A percentile compares a stretch with the other conserved stretches of the same genome.
Conservation (phyloP, 495 filamentous ascomycete genomes). For the Saxophila tyrrhenica region DNA sequence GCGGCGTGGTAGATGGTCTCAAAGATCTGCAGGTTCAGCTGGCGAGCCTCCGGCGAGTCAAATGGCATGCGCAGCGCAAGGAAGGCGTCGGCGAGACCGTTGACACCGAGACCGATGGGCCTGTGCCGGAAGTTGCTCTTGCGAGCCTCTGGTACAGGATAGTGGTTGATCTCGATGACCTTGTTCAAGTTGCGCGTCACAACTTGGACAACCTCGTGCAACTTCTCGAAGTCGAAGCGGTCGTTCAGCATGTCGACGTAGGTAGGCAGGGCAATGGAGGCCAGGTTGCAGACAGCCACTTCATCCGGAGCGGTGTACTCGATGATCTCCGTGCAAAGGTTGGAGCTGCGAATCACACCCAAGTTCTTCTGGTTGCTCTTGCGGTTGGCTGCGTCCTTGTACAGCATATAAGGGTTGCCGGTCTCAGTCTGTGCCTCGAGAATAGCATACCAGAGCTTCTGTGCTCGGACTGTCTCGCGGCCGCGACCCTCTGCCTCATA, state of each 20-base stretch:
- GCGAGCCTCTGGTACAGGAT: conserved; percentile 85
- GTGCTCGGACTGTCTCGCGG: conserved; percentile 83
- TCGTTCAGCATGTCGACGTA: conserved; percentile 75
- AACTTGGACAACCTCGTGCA: conserved; percentile 84
- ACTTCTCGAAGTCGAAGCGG: conserved; percentile 84
- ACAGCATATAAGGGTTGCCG: conserved; percentile 97
- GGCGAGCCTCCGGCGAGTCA: conserved; percentile 82
- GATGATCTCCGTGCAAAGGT: conserved; percentile 95
- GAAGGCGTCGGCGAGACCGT: conserved; percentile 98
- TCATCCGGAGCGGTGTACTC: conserved; percentile 96
- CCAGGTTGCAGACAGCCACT: conserved; percentile 96
- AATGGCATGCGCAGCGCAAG: conserved; percentile 93
- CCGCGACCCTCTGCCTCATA: conserved; percentile 87
- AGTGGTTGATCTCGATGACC: conserved; percentile 95
- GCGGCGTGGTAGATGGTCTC: conserved; percentile 98
- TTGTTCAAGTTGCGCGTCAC: conserved; percentile 90
- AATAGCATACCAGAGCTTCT: conserved; percentile 98
- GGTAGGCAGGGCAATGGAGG: conserved; percentile 80
- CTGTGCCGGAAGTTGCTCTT: conserved; percentile 92
- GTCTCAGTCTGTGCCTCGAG: conserved; percentile 97
- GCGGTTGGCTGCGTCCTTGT: conserved; percentile 95
- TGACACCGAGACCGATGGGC: conserved; percentile 90
- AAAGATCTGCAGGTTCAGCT: conserved; percentile 96
- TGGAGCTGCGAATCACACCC: conserved; percentile 94
- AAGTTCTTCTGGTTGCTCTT: conserved; percentile 99